These are phyloP conservation scores for Mucor sp. DNA, from an alignment of 371 early-diverging fungal genomes.

Conservation along the genomic window DNA sequence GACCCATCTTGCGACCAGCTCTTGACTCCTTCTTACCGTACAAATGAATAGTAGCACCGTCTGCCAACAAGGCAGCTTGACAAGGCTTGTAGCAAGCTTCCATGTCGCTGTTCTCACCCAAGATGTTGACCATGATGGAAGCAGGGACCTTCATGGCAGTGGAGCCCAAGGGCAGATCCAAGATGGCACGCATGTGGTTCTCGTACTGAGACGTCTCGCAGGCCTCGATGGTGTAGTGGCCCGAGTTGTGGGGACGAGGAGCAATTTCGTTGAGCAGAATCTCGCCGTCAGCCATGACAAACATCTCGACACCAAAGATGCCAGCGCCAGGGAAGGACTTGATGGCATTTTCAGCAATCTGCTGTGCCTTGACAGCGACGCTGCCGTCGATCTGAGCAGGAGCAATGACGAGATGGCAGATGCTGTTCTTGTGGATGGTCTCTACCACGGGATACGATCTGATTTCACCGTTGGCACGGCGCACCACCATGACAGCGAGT, in stretches of 20 bases:
- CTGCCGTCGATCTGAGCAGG: slow-evolving; percentile 93
- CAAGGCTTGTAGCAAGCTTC: slow-evolving; percentile 69
- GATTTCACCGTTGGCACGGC: slow-evolving; percentile 76
- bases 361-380: slow-evolving; percentile 68
- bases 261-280: slow-evolving; percentile 96
- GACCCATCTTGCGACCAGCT: slow-evolving; percentile 95
- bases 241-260: slow-evolving; percentile 98
- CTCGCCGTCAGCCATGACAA: slow-evolving; percentile 80
- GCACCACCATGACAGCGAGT: slow-evolving; percentile 95
- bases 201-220: slow-evolving; percentile 97
- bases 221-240: slow-evolving; percentile 97
- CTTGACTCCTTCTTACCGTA: slow-evolving; percentile 92
- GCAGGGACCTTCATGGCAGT: slow-evolving; percentile 88
- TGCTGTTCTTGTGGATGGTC: slow-evolving; percentile 93
- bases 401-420: slow-evolving; percentile 92
- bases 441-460: slow-evolving; percentile 92
- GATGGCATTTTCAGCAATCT: slow-evolving; percentile 86
- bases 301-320: slow-evolving; percentile 97
- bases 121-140: slow-evolving; percentile 92
- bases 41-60: slow-evolving; percentile 89
- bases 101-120: slow-evolving; percentile 70
- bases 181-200: slow-evolving; percentile 93
- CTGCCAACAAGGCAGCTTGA: slow-evolving; percentile 66
- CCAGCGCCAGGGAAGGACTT: slow-evolving; percentile 83
- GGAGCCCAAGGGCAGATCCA: slow-evolving; percentile 92